Evolutionary conservation across 805 yeast species (phyloP).

Genomic region (Isabelozyma rhagii): DNA sequence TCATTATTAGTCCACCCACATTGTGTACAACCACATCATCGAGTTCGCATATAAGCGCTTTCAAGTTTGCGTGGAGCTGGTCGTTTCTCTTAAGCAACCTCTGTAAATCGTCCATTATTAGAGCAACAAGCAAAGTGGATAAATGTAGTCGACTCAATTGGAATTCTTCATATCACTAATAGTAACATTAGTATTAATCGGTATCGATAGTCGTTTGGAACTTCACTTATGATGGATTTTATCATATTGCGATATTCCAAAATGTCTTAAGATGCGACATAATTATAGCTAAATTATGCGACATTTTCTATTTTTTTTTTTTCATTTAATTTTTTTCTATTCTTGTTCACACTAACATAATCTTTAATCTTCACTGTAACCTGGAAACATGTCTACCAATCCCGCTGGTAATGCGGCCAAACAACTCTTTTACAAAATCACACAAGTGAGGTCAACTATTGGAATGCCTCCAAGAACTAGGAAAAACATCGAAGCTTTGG

Average conservation of each 20-base stretch:
- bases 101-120: conserved; percentile 9
- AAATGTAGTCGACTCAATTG: no score
- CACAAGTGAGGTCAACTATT: conserved; percentile 77
- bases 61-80: conserved; percentile 9
- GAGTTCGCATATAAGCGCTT: not conserved
- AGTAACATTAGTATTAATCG: no score
- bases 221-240: not conserved
- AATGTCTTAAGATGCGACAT: not conserved
- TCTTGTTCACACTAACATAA: not conserved
- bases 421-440: conserved; percentile 48
- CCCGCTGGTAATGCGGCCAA: conserved; percentile 6
- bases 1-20: not conserved
- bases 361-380: not conserved
- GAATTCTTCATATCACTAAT: no score
- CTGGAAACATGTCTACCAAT: not conserved
- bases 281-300: no score
- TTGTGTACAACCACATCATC: not conserved
- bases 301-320: not conserved
- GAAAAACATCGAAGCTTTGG: conserved; percentile 66
- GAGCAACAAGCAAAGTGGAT: not conserved
- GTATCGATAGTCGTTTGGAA: no score
- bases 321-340: not conserved
- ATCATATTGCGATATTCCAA: not conserved
- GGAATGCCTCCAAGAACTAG: conserved; percentile 73
- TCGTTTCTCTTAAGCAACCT: conserved; percentile 11